Conservation (phyloP, 306 rosid species). For the Elaeagnus macrophylla region DNA sequence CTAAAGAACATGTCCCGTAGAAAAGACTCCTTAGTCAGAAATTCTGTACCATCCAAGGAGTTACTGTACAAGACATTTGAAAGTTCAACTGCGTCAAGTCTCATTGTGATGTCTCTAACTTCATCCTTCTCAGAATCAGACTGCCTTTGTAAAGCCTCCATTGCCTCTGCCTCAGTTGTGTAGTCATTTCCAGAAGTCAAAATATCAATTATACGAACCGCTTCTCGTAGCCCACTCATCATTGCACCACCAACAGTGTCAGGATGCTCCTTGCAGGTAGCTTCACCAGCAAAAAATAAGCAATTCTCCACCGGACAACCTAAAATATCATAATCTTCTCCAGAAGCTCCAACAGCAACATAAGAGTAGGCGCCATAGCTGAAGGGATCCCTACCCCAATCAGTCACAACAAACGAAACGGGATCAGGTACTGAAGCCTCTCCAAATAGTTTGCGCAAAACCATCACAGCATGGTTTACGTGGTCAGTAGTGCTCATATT, state of each 20-base stretch:
- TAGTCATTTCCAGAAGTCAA: slow-evolving; percentile 77
- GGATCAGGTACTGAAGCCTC: slow-evolving; percentile 87
- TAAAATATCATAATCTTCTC: slow-evolving; percentile 89
- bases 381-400: slow-evolving; percentile 98
- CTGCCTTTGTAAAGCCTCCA: slow-evolving; percentile 74
- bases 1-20: slow-evolving; percentile 73
- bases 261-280: slow-evolving; percentile 99
- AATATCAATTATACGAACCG: slow-evolving; percentile 84
- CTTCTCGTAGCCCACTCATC: slow-evolving; percentile 98
- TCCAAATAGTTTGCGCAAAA: slow-evolving; percentile 91
- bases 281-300: slow-evolving; percentile 99
- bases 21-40: slow-evolving; percentile 53
- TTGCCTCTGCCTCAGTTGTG: slow-evolving; percentile 85
- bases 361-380: slow-evolving; percentile 95
- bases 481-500: slow-evolving; percentile 60
- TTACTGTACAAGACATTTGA: slow-evolving; percentile 58
- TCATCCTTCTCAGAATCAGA: slow-evolving; percentile 89
- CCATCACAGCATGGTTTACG: slow-evolving; percentile 76
- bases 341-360: slow-evolving; percentile 96
- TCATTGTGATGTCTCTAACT: slow-evolving; percentile 82
- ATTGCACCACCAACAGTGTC: slow-evolving; percentile 99
- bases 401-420: slow-evolving; percentile 82
- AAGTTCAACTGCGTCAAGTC: slow-evolving; percentile 74
- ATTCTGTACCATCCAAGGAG: slow-evolving; percentile 54
- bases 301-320: slow-evolving; percentile 85